A percentile compares a stretch with the other conserved stretches of the same genome.
Conservation (phyloP, 2,329 filamentous ascomycete genomes). For the Trichophyton benhamiae region DNA sequence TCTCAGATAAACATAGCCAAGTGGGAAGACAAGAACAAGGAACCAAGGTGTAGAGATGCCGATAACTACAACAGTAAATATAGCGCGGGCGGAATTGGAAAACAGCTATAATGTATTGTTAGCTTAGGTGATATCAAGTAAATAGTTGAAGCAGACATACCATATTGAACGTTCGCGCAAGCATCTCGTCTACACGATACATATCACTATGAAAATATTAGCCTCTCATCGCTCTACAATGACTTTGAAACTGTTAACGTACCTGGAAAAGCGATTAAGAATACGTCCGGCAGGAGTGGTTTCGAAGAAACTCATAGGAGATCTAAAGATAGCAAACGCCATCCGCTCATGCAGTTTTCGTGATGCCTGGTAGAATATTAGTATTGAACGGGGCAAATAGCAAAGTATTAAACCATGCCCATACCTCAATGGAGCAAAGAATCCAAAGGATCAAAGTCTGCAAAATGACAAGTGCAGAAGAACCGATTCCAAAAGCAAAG, state of each 20-base stretch:
- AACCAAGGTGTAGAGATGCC: conserved; percentile 71
- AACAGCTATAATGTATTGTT: conserved; percentile 42
- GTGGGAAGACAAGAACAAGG: conserved; percentile 64
- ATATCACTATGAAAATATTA: conserved; percentile 34
- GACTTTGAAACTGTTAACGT: conserved; percentile 22
- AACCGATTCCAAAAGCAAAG: conserved; percentile 84
- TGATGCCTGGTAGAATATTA: conserved; percentile 51
- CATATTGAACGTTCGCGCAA: conserved; percentile 98
- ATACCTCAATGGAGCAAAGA: conserved; percentile 94
- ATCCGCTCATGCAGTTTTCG: conserved; percentile 94
- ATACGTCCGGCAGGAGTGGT: conserved; percentile 94
- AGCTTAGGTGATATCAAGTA: conserved; percentile 19
- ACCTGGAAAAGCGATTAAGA: conserved; percentile 90
- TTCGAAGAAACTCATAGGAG: conserved; percentile 98
- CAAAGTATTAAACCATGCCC: background rate
- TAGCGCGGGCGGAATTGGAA: conserved; percentile 58
- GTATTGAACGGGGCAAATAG: background rate
- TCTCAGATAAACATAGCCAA: conserved; percentile 71
- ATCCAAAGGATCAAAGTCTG: conserved; percentile 97
- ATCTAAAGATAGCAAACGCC: conserved; percentile 93
- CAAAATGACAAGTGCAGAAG: conserved; percentile 69
- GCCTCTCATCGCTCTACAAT: background rate
- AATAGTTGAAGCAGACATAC: conserved; percentile 31
- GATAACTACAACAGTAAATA: conserved; percentile 80
- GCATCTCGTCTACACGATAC: conserved; percentile 69